phyloP scores from a whole-genome alignment of 108 stramenopile genomes.

The Skeletonema menzelii region DNA sequence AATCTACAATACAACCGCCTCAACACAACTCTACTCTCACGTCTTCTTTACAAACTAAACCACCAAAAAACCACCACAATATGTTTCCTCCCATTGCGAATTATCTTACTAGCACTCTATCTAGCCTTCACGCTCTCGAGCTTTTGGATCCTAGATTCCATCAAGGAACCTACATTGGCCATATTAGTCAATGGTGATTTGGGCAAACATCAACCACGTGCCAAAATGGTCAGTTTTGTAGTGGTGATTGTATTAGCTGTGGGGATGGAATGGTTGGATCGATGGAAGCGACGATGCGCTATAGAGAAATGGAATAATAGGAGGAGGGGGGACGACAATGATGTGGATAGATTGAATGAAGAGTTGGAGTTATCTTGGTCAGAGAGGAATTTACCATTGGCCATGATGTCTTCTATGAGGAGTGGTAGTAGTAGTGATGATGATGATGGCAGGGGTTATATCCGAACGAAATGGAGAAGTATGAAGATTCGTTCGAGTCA shows the following conservation, averaged over 20 bases:
- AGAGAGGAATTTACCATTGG: constrained; percentile 30
- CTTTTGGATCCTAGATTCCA: constrained; percentile 90
- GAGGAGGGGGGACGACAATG: constrained; percentile 31
- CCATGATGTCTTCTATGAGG: background rate
- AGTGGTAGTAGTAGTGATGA: background rate
- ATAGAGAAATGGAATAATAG: constrained; percentile 31
- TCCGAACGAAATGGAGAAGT: constrained; percentile 13
- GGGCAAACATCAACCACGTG: constrained; percentile 83
- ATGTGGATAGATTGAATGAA: constrained; percentile 31
- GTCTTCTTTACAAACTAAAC: background rate
- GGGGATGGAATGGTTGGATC: constrained; percentile 63
- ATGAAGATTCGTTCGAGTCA: constrained; percentile 23
- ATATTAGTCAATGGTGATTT: constrained; percentile 81
- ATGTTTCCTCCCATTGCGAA: constrained; percentile 4
- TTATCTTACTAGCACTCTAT: constrained; percentile 35
- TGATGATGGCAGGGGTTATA: background rate
- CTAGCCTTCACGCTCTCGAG: constrained; percentile 37
- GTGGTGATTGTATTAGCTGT: constrained; percentile 69
- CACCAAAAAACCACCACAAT: background rate
- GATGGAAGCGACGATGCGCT: constrained; percentile 14
- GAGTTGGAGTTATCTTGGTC: constrained; percentile 26
- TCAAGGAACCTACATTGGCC: constrained; percentile 95
- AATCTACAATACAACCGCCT: constrained; percentile 4
- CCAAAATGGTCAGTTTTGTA: constrained; percentile 82
- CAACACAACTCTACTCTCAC: background rate